Percentiles rank a stretch among this genome's conserved stretches.
phyloP scores from a whole-genome alignment of 2,329 filamentous ascomycete genomes.

The Dissoconium aciculare region DNA sequence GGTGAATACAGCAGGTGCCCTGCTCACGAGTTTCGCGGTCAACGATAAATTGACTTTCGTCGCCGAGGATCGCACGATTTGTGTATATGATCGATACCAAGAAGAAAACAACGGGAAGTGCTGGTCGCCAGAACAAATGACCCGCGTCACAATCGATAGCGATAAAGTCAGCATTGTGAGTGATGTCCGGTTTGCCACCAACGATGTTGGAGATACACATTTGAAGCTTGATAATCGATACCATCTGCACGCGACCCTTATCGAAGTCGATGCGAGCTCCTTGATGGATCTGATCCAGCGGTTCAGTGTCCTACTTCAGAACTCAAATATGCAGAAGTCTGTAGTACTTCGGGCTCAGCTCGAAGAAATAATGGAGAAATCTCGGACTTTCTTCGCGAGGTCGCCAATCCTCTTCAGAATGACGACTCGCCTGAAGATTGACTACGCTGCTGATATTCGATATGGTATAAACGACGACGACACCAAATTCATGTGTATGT shows the following conservation, averaged over 20 bases:
- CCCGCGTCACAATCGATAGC: slow-evolving; percentile 6
- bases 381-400: slow-evolving; percentile 2
- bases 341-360: too few relatives aligned
- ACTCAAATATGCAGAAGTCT: too few relatives aligned
- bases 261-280: slow-evolving; percentile 5
- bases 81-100: slow-evolving; percentile 1
- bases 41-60: slow-evolving; percentile 3
- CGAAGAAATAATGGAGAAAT: slow-evolving; percentile 7
- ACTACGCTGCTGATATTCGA: slow-evolving; percentile 3
- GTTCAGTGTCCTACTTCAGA: slow-evolving; percentile 3
- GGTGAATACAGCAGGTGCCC: slow-evolving; percentile 4
- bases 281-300: slow-evolving; percentile 4
- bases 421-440: slow-evolving; percentile 3
- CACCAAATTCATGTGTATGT: slow-evolving; percentile 3
- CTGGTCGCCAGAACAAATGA: too few relatives aligned
- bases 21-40: slow-evolving; percentile 3
- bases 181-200: slow-evolving; percentile 1
- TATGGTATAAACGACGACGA: slow-evolving; percentile 6
- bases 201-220: not conserved
- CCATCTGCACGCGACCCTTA: slow-evolving; percentile 4
- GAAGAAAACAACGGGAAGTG: slow-evolving; percentile 1
- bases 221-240: too few relatives aligned
- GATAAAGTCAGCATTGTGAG: slow-evolving; percentile 3
- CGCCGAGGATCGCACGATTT: slow-evolving; percentile 2
- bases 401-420: slow-evolving; percentile 6